phyloP scores from a whole-genome alignment of 1,284 basidiomycete genomes.

The Butyriboletus appendiculatus region DNA sequence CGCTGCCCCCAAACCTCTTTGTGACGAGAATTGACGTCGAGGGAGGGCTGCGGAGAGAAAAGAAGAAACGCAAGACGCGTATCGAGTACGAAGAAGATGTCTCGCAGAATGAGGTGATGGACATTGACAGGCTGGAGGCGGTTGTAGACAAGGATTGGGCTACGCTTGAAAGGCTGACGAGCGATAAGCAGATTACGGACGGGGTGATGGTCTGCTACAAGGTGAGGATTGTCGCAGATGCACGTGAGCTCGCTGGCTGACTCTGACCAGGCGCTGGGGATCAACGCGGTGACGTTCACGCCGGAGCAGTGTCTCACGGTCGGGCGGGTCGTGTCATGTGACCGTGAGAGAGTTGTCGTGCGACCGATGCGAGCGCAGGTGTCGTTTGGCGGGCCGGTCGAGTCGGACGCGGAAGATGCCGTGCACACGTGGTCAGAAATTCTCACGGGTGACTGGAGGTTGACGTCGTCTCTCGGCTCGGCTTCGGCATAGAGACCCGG shows the following conservation, averaged over 20 bases:
- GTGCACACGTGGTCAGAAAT: slow-evolving; percentile 27
- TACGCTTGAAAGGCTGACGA: slow-evolving; percentile 12
- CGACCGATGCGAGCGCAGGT: slow-evolving; percentile 14
- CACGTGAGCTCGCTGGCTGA: too few species aligned
- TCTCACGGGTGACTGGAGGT: slow-evolving; percentile 18
- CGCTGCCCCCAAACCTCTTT: slow-evolving; percentile 33
- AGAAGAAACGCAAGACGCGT: slow-evolving; percentile 15
- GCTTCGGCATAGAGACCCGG: slow-evolving; percentile 16
- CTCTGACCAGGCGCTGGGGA: slow-evolving; percentile 21
- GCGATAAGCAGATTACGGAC: neutral
- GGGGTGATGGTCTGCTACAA: slow-evolving; percentile 28
- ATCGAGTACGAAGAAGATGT: neutral
- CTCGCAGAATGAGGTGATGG: neutral
- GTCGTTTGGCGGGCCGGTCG: slow-evolving; percentile 24
- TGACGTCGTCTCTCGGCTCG: slow-evolving; percentile 10
- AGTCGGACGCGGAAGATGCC: neutral
- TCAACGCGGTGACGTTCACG: slow-evolving; percentile 29
- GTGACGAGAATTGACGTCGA: slow-evolving; percentile 39
- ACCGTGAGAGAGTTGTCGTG: slow-evolving; percentile 9
- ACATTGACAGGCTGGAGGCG: slow-evolving; percentile 13
- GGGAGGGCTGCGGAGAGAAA: slow-evolving; percentile 12
- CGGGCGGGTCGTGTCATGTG: slow-evolving; percentile 12
- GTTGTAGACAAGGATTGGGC: slow-evolving; percentile 18
- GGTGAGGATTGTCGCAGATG: slow-evolving; percentile 12
- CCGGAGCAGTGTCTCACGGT: slow-evolving; percentile 26